Evolutionary conservation across 1,284 basidiomycete genomes (phyloP).

Genomic region (Ustilago sp.): DNA sequence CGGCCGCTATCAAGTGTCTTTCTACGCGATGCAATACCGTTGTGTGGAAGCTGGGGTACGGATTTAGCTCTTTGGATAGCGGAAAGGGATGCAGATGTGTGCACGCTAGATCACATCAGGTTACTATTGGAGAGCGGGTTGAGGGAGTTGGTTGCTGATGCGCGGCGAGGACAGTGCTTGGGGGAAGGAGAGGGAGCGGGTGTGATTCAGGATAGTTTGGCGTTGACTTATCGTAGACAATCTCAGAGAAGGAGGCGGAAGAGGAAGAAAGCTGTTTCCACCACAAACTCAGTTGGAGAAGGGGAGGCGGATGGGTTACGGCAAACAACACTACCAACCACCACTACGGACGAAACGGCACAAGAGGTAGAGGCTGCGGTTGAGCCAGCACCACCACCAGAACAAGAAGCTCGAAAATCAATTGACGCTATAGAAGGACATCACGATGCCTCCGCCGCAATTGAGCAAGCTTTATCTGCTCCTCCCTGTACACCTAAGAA

Average conservation of each 20-base stretch:
- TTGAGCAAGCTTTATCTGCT: constrained; percentile 19
- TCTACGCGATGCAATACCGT: constrained; percentile 31
- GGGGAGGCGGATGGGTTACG: not conserved
- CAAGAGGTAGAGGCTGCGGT: not conserved
- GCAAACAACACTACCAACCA: constrained; percentile 10
- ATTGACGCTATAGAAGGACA: constrained; percentile 31
- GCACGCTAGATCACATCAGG: constrained; percentile 35
- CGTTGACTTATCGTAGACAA: constrained; percentile 37
- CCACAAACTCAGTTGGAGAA: not conserved
- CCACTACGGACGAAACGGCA: not conserved
- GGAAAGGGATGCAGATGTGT: constrained; percentile 24
- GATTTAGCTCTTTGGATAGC: constrained; percentile 19
- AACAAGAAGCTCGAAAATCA: constrained; percentile 13
- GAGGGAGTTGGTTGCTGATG: constrained; percentile 23
- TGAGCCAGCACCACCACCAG: not conserved
- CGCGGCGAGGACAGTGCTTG: not conserved
- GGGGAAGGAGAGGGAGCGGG: not conserved
- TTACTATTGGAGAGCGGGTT: constrained; percentile 34
- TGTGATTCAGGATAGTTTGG: constrained; percentile 25
- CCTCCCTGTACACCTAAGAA: constrained; percentile 13
- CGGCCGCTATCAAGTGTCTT: constrained; percentile 41
- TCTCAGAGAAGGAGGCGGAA: constrained; percentile 3
- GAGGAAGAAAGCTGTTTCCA: constrained; percentile 15
- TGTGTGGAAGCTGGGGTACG: constrained; percentile 43
- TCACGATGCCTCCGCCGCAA: constrained; percentile 19